phyloP scores from a whole-genome alignment of 495 filamentous ascomycete genomes.

The Aspergillus indologenus region DNA sequence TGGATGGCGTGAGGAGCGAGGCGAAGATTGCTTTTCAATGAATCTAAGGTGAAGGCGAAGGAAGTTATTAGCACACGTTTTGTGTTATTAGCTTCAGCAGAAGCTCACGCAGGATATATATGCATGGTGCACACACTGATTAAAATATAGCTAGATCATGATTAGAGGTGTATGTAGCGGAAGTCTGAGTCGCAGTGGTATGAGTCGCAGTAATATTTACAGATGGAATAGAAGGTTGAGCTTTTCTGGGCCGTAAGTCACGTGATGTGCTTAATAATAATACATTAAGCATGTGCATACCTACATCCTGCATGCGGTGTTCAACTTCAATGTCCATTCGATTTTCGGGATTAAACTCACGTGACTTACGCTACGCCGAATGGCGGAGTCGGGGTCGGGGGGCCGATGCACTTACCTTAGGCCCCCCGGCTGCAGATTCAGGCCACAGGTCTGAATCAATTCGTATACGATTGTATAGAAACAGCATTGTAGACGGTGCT shows the following conservation, averaged over 20 bases:
- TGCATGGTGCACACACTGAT: not conserved
- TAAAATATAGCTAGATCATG: not conserved
- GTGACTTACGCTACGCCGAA: too few species aligned
- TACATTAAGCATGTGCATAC: not conserved
- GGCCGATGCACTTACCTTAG: too few species aligned
- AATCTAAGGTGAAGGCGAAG: not conserved
- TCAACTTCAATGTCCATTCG: too few species aligned
- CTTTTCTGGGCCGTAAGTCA: constrained; percentile 10
- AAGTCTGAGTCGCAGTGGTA: not conserved
- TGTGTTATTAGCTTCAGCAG: not conserved
- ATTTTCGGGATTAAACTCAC: too few species aligned
- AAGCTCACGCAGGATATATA: not conserved
- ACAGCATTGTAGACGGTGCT: too few species aligned
- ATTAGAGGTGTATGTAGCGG: not conserved
- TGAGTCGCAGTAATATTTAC: not conserved
- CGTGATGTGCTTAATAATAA: constrained; percentile 2
- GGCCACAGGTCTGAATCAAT: too few species aligned
- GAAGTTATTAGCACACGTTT: not conserved
- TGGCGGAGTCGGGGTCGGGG: too few species aligned
- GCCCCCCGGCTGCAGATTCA: too few species aligned
- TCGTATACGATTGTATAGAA: too few species aligned
- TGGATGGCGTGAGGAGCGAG: not conserved
- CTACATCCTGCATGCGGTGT: not conserved
- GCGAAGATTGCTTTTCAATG: not conserved
- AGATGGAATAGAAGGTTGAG: not conserved